Evolutionary conservation across 257 asterid species (phyloP).

Genomic region (Solanum etuberosum): DNA sequence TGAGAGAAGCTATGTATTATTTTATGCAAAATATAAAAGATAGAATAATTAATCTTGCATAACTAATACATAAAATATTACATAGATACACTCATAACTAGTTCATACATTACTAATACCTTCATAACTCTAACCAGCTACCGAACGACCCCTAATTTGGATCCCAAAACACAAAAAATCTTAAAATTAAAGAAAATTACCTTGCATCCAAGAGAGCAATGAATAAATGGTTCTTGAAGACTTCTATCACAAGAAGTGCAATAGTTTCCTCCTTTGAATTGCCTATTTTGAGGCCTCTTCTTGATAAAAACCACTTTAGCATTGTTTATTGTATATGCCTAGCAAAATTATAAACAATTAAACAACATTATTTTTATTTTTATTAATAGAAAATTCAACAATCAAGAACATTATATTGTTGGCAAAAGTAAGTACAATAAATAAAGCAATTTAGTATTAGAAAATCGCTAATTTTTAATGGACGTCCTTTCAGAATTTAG

Average conservation of each 20-base stretch:
- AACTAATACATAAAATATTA: no score
- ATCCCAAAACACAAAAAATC: neutral
- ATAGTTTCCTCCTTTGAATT: constrained; percentile 85
- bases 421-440: neutral
- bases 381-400: neutral
- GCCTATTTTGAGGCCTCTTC: constrained; percentile 92
- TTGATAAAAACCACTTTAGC: constrained; percentile 82
- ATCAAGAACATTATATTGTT: neutral
- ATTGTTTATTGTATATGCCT: constrained; percentile 91
- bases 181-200: constrained; percentile 8
- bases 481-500: neutral
- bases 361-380: neutral
- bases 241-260: constrained; percentile 91
- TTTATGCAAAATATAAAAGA: neutral
- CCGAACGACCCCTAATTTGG: neutral
- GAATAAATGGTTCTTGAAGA: constrained; percentile 85
- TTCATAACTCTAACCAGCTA: neutral
- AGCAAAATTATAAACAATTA: neutral
- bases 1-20: no score
- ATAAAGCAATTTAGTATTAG: neutral
- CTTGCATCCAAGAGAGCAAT: constrained; percentile 97
- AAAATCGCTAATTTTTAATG: neutral
- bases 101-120: neutral
- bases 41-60: no score
- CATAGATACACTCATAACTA: neutral